phyloP scores from a whole-genome alignment of 441 rosid species.

The Gossypium gossypioides region DNA sequence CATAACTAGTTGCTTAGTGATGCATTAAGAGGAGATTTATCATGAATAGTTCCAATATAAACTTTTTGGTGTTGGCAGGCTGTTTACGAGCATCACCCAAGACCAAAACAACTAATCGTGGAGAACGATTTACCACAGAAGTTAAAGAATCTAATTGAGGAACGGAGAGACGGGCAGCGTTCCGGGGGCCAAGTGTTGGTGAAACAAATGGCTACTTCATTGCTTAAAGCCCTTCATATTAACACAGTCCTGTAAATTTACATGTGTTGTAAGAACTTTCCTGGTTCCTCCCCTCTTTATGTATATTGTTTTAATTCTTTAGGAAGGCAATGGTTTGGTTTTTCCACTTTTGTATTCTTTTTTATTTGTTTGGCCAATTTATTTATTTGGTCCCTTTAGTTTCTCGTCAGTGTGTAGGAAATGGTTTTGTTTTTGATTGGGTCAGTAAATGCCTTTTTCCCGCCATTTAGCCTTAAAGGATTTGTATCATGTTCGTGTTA shows the following conservation, averaged over 20 bases:
- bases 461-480: neutral
- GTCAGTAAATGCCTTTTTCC: neutral
- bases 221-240: slow-evolving; percentile 67
- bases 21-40: neutral
- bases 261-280: neutral
- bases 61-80: slow-evolving; percentile 38
- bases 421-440: neutral
- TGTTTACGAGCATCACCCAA: slow-evolving; percentile 95
- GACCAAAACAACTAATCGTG: slow-evolving; percentile 90
- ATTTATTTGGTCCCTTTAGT: neutral
- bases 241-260: slow-evolving; percentile 48
- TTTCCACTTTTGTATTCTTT: neutral
- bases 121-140: slow-evolving; percentile 88
- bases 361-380: neutral
- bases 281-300: neutral
- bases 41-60: neutral
- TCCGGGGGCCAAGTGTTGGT: slow-evolving; percentile 95
- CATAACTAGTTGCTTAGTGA: neutral
- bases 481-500: neutral
- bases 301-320: neutral
- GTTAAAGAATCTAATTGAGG: slow-evolving; percentile 79
- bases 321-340: neutral
- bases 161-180: slow-evolving; percentile 87
- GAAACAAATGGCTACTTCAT: slow-evolving; percentile 96
- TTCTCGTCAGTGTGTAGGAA: neutral